phyloP scores from a whole-genome alignment of 108 stramenopile species.

The Skeletonema marinoi region DNA sequence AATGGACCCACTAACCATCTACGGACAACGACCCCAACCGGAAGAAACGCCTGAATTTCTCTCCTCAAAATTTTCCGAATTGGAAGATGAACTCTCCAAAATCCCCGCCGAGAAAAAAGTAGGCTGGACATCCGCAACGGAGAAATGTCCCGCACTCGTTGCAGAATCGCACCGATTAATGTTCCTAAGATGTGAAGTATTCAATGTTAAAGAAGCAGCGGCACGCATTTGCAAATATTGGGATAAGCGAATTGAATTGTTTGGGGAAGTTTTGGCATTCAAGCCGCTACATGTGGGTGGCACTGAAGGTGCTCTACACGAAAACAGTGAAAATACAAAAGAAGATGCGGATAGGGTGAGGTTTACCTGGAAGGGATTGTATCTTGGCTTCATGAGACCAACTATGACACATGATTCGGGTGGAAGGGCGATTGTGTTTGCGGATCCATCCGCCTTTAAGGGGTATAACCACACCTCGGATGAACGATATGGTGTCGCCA shows the following conservation, averaged over 20 bases:
- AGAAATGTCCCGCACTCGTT: conserved; percentile 48
- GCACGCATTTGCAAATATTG: conserved; percentile 49
- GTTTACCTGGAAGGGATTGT: conserved; percentile 18
- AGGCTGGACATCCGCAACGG: conserved; percentile 29
- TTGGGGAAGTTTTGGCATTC: conserved; percentile 50
- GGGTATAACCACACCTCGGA: conserved; percentile 32
- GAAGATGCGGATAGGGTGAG: conserved; percentile 32
- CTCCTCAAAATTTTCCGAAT: conserved; percentile 20
- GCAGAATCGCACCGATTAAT: conserved; percentile 44
- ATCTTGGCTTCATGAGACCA: conserved; percentile 32
- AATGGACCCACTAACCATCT: conserved; percentile 11
- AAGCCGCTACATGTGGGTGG: conserved; percentile 33
- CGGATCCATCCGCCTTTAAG: conserved; percentile 42
- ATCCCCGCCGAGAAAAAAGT: conserved; percentile 19
- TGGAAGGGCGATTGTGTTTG: conserved; percentile 50
- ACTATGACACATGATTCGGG: conserved; percentile 23
- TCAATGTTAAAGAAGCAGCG: conserved; percentile 51
- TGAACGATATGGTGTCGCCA: conserved; percentile 39
- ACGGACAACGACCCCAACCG: conserved; percentile 55
- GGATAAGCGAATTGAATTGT: conserved; percentile 60
- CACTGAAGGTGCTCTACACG: background rate
- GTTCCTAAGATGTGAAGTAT: conserved; percentile 68
- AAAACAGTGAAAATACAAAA: conserved; percentile 4
- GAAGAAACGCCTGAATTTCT: conserved; percentile 57
- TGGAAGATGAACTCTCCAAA: conserved; percentile 37